Percentiles rank a stretch among this genome's conserved stretches.
Evolutionary conservation across 2,329 filamentous ascomycete genomes (phyloP).

Genomic region (Akanthomyces uredinophilus): DNA sequence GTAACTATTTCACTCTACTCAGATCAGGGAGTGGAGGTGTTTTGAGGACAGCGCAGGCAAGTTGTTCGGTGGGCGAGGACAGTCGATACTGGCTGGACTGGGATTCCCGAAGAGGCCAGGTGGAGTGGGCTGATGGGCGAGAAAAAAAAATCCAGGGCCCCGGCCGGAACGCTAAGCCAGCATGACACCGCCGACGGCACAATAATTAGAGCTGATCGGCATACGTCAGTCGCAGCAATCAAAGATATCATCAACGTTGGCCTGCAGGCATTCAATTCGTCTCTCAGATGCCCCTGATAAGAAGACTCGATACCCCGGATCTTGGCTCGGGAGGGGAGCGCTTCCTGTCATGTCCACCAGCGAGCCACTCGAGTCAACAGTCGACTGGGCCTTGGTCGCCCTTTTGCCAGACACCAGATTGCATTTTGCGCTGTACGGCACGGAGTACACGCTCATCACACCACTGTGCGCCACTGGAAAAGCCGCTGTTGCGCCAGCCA

Average conservation of each 20-base stretch:
- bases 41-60: conserved; percentile 1
- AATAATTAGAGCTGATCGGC: not conserved
- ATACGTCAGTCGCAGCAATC: not conserved
- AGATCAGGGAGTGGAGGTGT: not conserved
- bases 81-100: conserved; percentile 7
- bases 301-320: not conserved
- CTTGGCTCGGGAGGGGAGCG: not conserved
- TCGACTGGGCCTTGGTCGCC: not conserved
- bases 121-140: conserved; percentile 3
- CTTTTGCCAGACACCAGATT: too few species aligned
- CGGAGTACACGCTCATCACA: not conserved
- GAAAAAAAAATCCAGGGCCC: not conserved
- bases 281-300: not conserved
- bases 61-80: not conserved
- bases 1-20: not conserved
- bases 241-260: not conserved
- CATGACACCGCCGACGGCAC: conserved; percentile 2
- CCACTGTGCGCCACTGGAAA: not conserved
- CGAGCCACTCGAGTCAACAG: not conserved
- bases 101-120: conserved; percentile 9
- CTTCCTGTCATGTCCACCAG: not conserved
- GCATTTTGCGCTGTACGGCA: too few species aligned
- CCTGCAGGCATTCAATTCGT: not conserved
- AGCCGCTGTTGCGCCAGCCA: not conserved
- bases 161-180: conserved; percentile 6